A percentile compares a stretch with the other conserved stretches of the same genome.
Conservation (phyloP, 2,329 filamentous ascomycete species). For the Ophiobolus disseminans region DNA sequence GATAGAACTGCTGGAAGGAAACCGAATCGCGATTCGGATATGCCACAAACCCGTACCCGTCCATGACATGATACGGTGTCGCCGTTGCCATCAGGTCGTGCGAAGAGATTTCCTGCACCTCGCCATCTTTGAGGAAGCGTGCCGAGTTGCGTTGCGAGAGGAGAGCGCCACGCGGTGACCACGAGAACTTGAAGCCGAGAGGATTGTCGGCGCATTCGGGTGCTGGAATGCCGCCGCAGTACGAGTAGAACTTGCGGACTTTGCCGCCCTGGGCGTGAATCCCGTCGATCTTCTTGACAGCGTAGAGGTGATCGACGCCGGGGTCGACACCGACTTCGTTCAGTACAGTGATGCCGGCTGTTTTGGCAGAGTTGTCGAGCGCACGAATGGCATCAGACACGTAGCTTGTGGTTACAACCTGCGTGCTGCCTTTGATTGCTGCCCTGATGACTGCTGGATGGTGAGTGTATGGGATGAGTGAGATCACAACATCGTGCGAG, state of each 20-base stretch:
- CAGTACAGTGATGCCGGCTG: slow-evolving; percentile 36
- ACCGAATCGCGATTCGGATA: slow-evolving; percentile 14
- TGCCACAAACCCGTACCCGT: slow-evolving; percentile 13
- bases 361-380: slow-evolving; percentile 51
- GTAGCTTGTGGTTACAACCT: slow-evolving; percentile 20
- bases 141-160: slow-evolving; percentile 14
- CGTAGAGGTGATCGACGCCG: slow-evolving; percentile 52
- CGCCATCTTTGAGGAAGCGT: background rate
- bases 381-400: slow-evolving; percentile 15
- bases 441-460: slow-evolving; percentile 15
- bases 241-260: slow-evolving; percentile 16
- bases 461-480: slow-evolving; percentile 16
- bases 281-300: slow-evolving; percentile 15
- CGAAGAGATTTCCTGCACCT: slow-evolving; percentile 4
- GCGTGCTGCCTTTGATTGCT: slow-evolving; percentile 9
- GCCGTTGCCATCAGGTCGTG: slow-evolving; percentile 9
- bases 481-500: slow-evolving; percentile 14
- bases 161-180: slow-evolving; percentile 14
- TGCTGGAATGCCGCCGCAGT: slow-evolving; percentile 13
- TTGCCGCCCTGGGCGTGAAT: slow-evolving; percentile 12
- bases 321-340: slow-evolving; percentile 25
- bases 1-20: no score
- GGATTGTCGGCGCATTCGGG: slow-evolving; percentile 8
- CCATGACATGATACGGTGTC: slow-evolving; percentile 9
- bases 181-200: slow-evolving; percentile 21